phyloP scores from a whole-genome alignment of 768 basidiomycete species.

The Lactifluus subvellereus region DNA sequence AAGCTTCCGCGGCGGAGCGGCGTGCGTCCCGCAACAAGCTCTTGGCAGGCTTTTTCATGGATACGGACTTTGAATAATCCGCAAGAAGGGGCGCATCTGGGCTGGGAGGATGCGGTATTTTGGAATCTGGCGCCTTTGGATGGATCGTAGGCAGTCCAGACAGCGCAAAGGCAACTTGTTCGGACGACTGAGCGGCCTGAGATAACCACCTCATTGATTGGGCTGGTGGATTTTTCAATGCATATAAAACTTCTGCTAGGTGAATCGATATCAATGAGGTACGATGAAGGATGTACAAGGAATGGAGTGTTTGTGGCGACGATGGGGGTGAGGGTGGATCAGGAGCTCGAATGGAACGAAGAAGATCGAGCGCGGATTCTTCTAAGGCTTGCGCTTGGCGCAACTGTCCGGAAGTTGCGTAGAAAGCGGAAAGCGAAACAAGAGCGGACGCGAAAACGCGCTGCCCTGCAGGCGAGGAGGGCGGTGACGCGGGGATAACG shows the following conservation, averaged over 20 bases:
- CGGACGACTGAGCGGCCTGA: conserved; percentile 61
- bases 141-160: conserved; percentile 37
- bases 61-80: conserved; percentile 41
- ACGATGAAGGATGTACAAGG: conserved; percentile 62
- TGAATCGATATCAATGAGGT: conserved; percentile 69
- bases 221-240: conserved; percentile 36
- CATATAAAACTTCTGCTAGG: conserved; percentile 65
- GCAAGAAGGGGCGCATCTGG: conserved; percentile 39
- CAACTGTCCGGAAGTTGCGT: conserved; percentile 54
- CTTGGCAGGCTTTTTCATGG: conserved; percentile 50
- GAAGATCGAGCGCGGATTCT: conserved; percentile 47
- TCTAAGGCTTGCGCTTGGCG: conserved; percentile 51
- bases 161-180: conserved; percentile 53
- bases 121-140: conserved; percentile 33
- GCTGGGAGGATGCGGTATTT: conserved; percentile 35
- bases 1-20: conserved; percentile 66
- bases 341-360: conserved; percentile 50
- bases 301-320: conserved; percentile 56
- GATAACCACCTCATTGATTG: conserved; percentile 51
- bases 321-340: conserved; percentile 40
- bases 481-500: conserved; percentile 36
- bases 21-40: conserved; percentile 63
- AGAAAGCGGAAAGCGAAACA: conserved; percentile 66
- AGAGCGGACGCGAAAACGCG: conserved; percentile 55
- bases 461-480: conserved; percentile 57